These are phyloP conservation scores for Platanthera zijinensis DNA, from an alignment of 106 monocot species.

Conservation along the genomic window DNA sequence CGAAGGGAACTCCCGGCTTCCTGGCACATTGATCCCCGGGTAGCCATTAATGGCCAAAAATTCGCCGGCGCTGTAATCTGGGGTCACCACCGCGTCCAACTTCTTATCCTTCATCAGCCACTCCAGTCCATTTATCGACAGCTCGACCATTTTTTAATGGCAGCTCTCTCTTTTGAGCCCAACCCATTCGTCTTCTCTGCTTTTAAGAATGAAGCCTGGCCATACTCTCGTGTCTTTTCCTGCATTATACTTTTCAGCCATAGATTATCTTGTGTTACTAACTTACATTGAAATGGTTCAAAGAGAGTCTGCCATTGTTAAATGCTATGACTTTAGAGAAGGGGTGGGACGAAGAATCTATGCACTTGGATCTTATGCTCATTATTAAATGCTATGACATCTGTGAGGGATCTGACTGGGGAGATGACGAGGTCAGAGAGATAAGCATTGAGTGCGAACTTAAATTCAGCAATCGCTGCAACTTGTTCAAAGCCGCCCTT, in stretches of 20 bases:
- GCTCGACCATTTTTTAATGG: constrained; percentile 24
- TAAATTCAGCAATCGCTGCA: constrained; percentile 42
- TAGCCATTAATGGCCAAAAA: constrained; percentile 60
- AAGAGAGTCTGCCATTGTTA: background rate
- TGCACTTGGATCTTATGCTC: constrained; percentile 30
- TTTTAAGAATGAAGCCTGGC: constrained; percentile 30
- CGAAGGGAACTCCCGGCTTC: constrained; percentile 36
- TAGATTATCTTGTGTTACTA: background rate
- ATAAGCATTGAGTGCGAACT: constrained; percentile 40
- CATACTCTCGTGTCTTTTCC: constrained; percentile 45
- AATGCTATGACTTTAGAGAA: background rate
- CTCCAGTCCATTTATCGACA: constrained; percentile 44
- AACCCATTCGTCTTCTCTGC: constrained; percentile 40
- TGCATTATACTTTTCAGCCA: constrained; percentile 6
- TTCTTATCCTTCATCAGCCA: constrained; percentile 41
- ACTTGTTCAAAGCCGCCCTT: constrained; percentile 15
- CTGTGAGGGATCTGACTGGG: constrained; percentile 45
- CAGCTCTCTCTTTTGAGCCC: constrained; percentile 18
- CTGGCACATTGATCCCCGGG: constrained; percentile 54
- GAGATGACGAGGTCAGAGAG: constrained; percentile 32
- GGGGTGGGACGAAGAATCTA: background rate
- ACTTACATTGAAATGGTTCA: background rate
- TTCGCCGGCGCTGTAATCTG: background rate
- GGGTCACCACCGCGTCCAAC: constrained; percentile 59
- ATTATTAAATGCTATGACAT: constrained; percentile 54